Conservation (phyloP, 2,329 filamentous ascomycete species). For the Sporothrix mexicana region DNA sequence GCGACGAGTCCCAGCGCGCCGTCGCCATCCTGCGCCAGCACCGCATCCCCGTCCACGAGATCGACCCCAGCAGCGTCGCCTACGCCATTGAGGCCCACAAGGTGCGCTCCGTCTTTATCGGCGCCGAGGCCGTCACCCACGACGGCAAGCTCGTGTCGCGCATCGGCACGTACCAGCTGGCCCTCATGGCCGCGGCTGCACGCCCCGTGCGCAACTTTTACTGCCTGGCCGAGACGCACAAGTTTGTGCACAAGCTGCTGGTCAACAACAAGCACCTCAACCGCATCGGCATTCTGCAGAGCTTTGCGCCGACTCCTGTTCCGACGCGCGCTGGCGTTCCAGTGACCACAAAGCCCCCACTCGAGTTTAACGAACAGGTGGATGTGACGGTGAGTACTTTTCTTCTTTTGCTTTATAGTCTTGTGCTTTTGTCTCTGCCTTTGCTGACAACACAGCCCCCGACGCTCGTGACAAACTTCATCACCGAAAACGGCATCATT, state of each 20-base stretch:
- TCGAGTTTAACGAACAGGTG: slow-evolving; percentile 58
- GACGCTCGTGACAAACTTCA: slow-evolving; percentile 71
- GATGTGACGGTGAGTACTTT: slow-evolving; percentile 70
- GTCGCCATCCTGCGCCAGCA: slow-evolving; percentile 72
- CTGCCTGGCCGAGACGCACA: slow-evolving; percentile 93
- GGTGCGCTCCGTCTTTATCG: slow-evolving; percentile 71
- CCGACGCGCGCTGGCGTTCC: slow-evolving; percentile 39
- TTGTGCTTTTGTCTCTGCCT: no score
- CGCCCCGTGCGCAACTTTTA: slow-evolving; percentile 68
- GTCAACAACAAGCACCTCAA: slow-evolving; percentile 76
- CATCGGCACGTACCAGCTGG: slow-evolving; percentile 86
- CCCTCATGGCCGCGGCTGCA: slow-evolving; percentile 73
- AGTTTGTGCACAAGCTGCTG: slow-evolving; percentile 89
- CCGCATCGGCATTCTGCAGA: slow-evolving; percentile 71
- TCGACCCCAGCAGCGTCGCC: slow-evolving; percentile 76
- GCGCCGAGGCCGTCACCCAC: slow-evolving; percentile 86
- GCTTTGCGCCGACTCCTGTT: slow-evolving; percentile 62
- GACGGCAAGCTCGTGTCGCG: slow-evolving; percentile 92
- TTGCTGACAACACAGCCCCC: slow-evolving; percentile 57
- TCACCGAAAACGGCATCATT: slow-evolving; percentile 74
- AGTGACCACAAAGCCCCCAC: slow-evolving; percentile 44
- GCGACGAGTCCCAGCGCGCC: slow-evolving; percentile 70
- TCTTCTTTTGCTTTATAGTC: background rate
- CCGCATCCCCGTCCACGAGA: slow-evolving; percentile 82
- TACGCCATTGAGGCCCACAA: slow-evolving; percentile 72